phyloP scores from a whole-genome alignment of 2,329 filamentous ascomycete genomes.

The Calonectria montana region DNA sequence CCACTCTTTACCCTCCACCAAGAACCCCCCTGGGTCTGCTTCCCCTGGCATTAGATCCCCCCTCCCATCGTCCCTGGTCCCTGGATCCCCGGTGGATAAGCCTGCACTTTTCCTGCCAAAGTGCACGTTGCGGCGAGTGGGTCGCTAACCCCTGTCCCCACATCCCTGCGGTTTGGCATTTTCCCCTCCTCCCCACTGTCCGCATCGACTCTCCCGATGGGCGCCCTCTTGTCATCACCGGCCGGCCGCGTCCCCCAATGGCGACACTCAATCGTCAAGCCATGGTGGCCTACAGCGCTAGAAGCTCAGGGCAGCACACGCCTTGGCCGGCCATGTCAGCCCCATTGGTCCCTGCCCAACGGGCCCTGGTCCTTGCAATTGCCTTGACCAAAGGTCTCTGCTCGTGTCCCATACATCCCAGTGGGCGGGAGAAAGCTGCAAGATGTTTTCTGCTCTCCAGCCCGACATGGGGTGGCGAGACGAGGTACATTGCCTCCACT shows the following conservation, averaged over 20 bases:
- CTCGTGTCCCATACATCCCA: slow-evolving; percentile 31
- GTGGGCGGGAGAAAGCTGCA: slow-evolving; percentile 39
- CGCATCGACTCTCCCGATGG: slow-evolving; percentile 30
- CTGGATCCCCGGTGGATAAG: slow-evolving; percentile 17
- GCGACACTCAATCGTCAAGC: slow-evolving; percentile 26
- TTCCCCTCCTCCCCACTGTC: slow-evolving; percentile 30
- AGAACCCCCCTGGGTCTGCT: slow-evolving; percentile 35
- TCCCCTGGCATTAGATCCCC: slow-evolving; percentile 36
- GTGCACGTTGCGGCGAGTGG: slow-evolving; percentile 33
- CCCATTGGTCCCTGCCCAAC: slow-evolving; percentile 37
- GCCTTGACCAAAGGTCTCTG: slow-evolving; percentile 32
- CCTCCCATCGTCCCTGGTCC: slow-evolving; percentile 26
- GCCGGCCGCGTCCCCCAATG: slow-evolving; percentile 35
- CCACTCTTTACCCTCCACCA: neutral
- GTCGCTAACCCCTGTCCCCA: slow-evolving; percentile 25
- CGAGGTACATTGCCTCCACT: slow-evolving; percentile 34
- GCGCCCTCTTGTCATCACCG: slow-evolving; percentile 40
- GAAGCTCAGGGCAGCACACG: slow-evolving; percentile 32
- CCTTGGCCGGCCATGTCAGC: slow-evolving; percentile 28
- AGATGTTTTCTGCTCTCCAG: slow-evolving; percentile 35
- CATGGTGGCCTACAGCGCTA: slow-evolving; percentile 30
- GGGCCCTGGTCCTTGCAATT: slow-evolving; percentile 37
- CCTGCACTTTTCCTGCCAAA: neutral
- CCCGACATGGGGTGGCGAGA: slow-evolving; percentile 34
- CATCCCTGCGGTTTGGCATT: slow-evolving; percentile 29